Base-by-base conservation (phyloP, 2,329 filamentous ascomycete species). In the Neospermospora avenae region DNA sequence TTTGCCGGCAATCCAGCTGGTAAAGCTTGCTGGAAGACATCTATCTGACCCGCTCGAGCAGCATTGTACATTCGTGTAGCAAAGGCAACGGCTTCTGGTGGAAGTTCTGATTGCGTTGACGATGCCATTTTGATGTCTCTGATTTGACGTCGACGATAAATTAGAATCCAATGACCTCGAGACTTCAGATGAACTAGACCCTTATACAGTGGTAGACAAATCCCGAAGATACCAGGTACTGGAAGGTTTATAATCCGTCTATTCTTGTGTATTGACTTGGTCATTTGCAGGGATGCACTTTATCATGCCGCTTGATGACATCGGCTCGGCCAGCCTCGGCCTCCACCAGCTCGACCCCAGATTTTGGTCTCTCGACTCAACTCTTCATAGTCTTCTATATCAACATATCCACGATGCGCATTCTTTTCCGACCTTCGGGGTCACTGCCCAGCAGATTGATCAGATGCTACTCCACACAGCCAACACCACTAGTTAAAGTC, bases 31-130 rank as follows among this genome's bases (percentile, higher is more conserved):
- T 79, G 71, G n/a, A 91, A 82, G 13, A 84, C 73, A 4, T 80
- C 70, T 2, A 81, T 76, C 52, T 86, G 76, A 58, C 87, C 88
- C 22, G 74, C 70, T 34, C 88, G 81, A 1, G 88, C 87, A 28
- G 85, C 81, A 66, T 89, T 81, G 74, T 88, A 91, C 75, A 90
- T 81, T 64, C 82, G 82, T 10, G 79, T 77, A 2, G 87, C 87
- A 34, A 91, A 80, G 4, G 83, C 85, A 53, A 91, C 78, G 41
- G 84, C 86, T 70, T 85, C 86, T 0, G 85, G 84, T 0, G 87
- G 84, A 5, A 89, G 65, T 4, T 57, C 20, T 24, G 35, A n/a
- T n/a, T n/a, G n/a, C n/a, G n/a, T 49, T 37, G 22, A 34, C 7
- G 55, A 55, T 39, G 55, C 49, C 55, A 58, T 58, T 31, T 53